Base-by-base conservation (phyloP, 2,329 filamentous ascomycete species). In the Cercospora sesami region DNA sequence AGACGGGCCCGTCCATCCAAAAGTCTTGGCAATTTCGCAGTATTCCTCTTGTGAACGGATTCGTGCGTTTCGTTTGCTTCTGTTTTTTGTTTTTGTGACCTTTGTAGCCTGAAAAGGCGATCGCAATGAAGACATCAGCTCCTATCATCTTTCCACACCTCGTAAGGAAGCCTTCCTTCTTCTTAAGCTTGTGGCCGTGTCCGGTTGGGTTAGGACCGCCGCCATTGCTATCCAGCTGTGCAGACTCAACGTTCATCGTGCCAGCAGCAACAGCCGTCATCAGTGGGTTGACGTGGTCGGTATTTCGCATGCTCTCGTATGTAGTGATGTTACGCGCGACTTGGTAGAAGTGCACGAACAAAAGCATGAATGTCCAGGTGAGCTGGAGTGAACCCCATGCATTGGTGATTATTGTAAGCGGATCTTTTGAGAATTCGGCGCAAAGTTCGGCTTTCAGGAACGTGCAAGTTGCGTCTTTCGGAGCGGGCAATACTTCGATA, bases 281-380 rank as follows among this genome's bases (percentile, higher is more conserved):
- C 33, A 94, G 82, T 0, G 89, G 87, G 69, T 87, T 85, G 70
- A 83, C 81, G 63, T 76, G 74, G 45, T 83, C 84, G 64, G 83
- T 84, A 61, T 92, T 91, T 71, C 90, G 89, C 94, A 99, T 98
- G 79, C 94, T 96, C 80, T 99, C 95, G 80, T 92, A 98, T 0
- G 95, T 99, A 1, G 95, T 99, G 84, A 96, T 90, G 66, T 94
- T 96, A 69, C 93, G 89, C 0, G 93, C 91, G 62, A 99, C 90
- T 78, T 99, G 95, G 61, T 97, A 86, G 62, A 97, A 89, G 78
- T 99, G 96, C 5, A 98, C 96, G 71, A 93, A 91, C 68, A 97
- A 86, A 36, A 99, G 89, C 94, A 99, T 98, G n/a, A 91, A 90
- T 2, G 98, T 92, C 95, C 95, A 99, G 21, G 92, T 90, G 33